These are phyloP conservation scores for Quambalaria eucalypti DNA, from an alignment of 1,284 basidiomycete species.

Conservation along the genomic window DNA sequence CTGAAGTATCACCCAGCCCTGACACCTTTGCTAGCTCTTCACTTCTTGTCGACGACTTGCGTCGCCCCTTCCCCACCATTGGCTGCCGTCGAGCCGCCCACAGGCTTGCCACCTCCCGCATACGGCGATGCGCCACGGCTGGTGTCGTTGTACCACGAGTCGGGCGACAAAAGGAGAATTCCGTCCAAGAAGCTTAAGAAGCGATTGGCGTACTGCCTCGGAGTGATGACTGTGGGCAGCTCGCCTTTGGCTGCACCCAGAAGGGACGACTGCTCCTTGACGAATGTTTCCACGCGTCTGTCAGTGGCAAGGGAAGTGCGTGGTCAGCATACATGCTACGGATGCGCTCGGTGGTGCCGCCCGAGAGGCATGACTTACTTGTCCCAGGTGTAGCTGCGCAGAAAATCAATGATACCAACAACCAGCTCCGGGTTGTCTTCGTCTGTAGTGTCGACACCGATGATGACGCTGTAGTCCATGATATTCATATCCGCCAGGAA, in stretches of 20 bases:
- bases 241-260: slow-evolving; percentile 16
- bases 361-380: too few relatives aligned
- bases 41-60: too few relatives aligned
- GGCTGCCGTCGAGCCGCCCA: neutral
- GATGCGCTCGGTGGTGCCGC: slow-evolving; percentile 95
- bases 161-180: slow-evolving; percentile 33
- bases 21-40: too few relatives aligned
- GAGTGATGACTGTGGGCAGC: slow-evolving; percentile 42
- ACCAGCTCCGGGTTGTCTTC: slow-evolving; percentile 51
- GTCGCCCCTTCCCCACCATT: neutral
- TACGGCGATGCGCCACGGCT: neutral
- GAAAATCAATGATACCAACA: slow-evolving; percentile 93
- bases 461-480: slow-evolving; percentile 97
- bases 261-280: slow-evolving; percentile 1
- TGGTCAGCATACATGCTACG: slow-evolving; percentile 88
- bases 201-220: slow-evolving; percentile 40
- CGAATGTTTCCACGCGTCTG: neutral
- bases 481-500: slow-evolving; percentile 51
- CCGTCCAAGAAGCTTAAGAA: slow-evolving; percentile 44
- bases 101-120: neutral
- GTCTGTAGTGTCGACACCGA: slow-evolving; percentile 65
- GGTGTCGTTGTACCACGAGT: slow-evolving; percentile 28
- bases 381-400: slow-evolving; percentile 92
- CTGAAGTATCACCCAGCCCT: too few relatives aligned
- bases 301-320: slow-evolving; percentile 39